phyloP scores from a whole-genome alignment of 2,329 filamentous ascomycete species.

The Remersonia thermophila region DNA sequence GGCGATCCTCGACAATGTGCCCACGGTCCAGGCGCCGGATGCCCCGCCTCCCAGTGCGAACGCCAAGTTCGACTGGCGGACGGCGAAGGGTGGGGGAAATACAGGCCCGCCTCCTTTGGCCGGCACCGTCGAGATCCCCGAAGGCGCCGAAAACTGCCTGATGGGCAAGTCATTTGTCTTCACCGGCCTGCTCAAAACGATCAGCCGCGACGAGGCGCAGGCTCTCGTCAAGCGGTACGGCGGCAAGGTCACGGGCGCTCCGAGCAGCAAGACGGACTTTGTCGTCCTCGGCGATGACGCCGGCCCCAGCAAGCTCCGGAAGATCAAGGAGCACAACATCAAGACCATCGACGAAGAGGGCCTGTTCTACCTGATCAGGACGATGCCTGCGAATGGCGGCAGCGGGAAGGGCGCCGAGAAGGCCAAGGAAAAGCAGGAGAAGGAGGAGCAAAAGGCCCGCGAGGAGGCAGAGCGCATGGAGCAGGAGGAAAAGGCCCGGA shows the following conservation, averaged over 20 bases:
- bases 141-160: constrained; percentile 79
- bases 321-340: constrained; percentile 66
- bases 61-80: constrained; percentile 71
- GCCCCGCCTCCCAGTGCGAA: constrained; percentile 62
- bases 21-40: constrained; percentile 68
- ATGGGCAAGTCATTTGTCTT: constrained; percentile 89
- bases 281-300: constrained; percentile 86
- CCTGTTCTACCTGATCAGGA: constrained; percentile 71
- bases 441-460: constrained; percentile 72
- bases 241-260: constrained; percentile 73
- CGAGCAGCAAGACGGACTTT: constrained; percentile 87
- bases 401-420: constrained; percentile 79
- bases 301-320: constrained; percentile 82
- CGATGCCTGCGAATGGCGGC: constrained; percentile 74
- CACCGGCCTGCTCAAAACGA: constrained; percentile 69
- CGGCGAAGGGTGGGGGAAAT: constrained; percentile 46
- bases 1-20: constrained; percentile 78
- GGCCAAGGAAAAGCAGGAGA: constrained; percentile 69
- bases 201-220: constrained; percentile 76
- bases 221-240: constrained; percentile 85
- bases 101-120: constrained; percentile 48
- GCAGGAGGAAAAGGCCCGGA: constrained; percentile 54
- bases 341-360: constrained; percentile 94
- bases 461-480: constrained; percentile 79
- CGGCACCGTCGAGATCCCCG: constrained; percentile 59